Conservation (phyloP, 768 basidiomycete species). For the Grammothele lineata region DNA sequence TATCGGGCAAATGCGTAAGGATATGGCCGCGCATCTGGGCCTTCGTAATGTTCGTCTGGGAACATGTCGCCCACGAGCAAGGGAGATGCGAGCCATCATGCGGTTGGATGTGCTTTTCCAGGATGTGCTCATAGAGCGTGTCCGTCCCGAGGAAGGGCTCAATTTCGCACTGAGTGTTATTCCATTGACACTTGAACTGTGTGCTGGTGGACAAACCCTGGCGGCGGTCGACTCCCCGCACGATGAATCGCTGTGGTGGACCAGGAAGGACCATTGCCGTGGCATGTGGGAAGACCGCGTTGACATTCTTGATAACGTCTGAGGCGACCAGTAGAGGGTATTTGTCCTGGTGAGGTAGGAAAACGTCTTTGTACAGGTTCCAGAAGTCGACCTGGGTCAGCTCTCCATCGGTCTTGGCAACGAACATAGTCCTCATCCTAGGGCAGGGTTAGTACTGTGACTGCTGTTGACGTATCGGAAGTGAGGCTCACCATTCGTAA, state of each 20-base stretch:
- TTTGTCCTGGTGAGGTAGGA: constrained; percentile 54
- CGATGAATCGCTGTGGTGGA: constrained; percentile 74
- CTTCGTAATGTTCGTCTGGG: constrained; percentile 42
- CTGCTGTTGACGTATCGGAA: not conserved
- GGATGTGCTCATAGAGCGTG: constrained; percentile 72
- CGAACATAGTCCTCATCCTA: constrained; percentile 90
- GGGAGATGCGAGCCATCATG: constrained; percentile 40
- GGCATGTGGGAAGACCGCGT: constrained; percentile 77
- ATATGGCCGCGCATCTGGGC: constrained; percentile 59
- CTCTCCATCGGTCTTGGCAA: constrained; percentile 69
- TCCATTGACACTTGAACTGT: constrained; percentile 77
- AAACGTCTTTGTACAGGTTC: constrained; percentile 87
- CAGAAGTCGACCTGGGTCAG: constrained; percentile 95
- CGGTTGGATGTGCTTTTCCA: constrained; percentile 49
- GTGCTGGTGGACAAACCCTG: constrained; percentile 55
- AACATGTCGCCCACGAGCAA: constrained; percentile 75
- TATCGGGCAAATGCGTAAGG: constrained; percentile 69
- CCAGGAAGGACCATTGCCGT: constrained; percentile 82
- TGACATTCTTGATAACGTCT: constrained; percentile 94
- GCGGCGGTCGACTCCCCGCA: constrained; percentile 76
- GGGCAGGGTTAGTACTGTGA: no score
- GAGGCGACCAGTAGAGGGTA: constrained; percentile 73
- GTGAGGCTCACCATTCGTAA: constrained; percentile 73
- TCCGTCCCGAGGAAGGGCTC: constrained; percentile 46
- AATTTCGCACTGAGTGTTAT: constrained; percentile 50